Evolutionary conservation across 768 basidiomycete species (phyloP), one percentile per base, ranked within the genome.

Genomic region (Piloderma croceum): DNA sequence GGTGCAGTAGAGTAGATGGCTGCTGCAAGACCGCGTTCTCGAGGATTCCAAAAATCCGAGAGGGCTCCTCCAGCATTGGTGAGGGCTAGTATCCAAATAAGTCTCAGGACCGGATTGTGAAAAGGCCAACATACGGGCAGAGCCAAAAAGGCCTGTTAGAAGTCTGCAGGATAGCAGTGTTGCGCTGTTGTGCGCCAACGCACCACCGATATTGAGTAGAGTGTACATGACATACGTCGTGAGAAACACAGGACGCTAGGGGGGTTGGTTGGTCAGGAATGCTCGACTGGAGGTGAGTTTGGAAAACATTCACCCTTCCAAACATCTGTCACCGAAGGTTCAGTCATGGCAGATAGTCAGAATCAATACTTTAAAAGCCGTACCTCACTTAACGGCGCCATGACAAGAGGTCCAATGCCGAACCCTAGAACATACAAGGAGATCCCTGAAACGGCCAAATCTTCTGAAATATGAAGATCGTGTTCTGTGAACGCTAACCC

Each of bases 351-450:
- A n/a, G n/a, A n/a, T n/a, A n/a, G n/a, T n/a, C n/a, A n/a, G n/a
- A n/a, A n/a, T n/a, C n/a, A n/a, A n/a, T n/a, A n/a, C n/a, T n/a
- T n/a, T 24, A 31, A 15, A 40, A 5, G 9, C 21, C 17, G 49
- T 50, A 69, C 73, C 62, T 79, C 77, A 46, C 76, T 71, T 50
- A 78, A 61, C 9, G 79, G 73, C 13, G 77, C 76, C 56, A 77
- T 78, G n/a, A 78, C 42, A 2, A 74, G 57, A 5, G 74, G 73
- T 3, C 77, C 77, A 18, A 79, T 47, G 4, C 73, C 77, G 50
- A 83, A 79, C 1, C 79, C 79, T 22, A 83, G 57, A 24, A 83
- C 76, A 52, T 79, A 82, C 12, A 80, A 57, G 4, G 79, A 77
- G 17, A 81, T 66, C 12, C 79, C 79, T 6, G 79, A 62, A 31